Base-by-base conservation (phyloP, 2,329 filamentous ascomycete species). In the Clonostachys sp. region DNA sequence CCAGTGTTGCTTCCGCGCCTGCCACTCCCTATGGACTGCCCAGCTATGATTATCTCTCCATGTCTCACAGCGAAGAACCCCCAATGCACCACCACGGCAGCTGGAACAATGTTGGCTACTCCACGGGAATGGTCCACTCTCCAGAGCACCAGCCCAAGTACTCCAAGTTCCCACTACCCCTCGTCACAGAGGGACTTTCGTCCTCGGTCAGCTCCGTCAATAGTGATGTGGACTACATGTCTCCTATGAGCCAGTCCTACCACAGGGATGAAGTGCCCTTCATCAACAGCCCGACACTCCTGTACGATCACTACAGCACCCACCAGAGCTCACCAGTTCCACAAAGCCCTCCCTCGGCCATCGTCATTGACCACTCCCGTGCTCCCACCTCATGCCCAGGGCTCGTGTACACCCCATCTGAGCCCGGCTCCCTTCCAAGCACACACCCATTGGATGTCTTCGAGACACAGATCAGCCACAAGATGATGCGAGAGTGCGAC, bases 161-260 rank as follows among this genome's bases (percentile, higher is more conserved):
- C 55, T 63, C 70, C 53, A 71, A 73, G 54, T 64, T 75, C 51
- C 61, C 69, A 40, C 59, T 72, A 50, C 66, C 74, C 51, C 71
- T 76, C 44, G 64, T 77, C 51, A 67, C 66, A 45, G 75, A 78
- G 33, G 68, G 72, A 42, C 66, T 81, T 33, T 73, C 76, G 1
- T 78, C 78, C 6, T 49, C 50, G 1, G 69, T 81, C 48, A 80
- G 83, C 53, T 77, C 80, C 3, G 70, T 84, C 47, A 78, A 74
- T 57, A 83, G 78, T 58, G 81, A 84, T 24, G 74, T 78, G 49
- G 80, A 84, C 57, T 84, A 84, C 56, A 64, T 81, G 56, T 84
- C 81, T 5, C 80, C 81, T 9, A 70, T 84, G 53, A 75, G 72
- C 60, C 80, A 81, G 51, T 66, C 64, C 52, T 82, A 68, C 74